Evolutionary conservation across 352 stramenopile species (phyloP).

Genomic region (Phytophthora crassamura): DNA sequence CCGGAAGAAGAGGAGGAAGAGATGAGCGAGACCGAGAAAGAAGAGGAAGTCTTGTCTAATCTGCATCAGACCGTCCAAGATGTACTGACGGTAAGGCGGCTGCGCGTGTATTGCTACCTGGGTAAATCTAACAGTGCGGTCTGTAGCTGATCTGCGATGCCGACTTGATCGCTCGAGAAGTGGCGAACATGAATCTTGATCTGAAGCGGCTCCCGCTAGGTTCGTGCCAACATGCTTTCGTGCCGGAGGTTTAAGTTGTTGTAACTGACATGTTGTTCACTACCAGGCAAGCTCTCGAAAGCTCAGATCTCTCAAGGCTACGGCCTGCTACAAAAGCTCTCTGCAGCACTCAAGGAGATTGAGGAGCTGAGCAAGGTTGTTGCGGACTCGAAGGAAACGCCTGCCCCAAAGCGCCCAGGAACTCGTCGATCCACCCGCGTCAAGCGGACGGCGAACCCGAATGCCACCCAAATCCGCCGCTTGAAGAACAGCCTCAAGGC

Average conservation of each 20-base stretch:
- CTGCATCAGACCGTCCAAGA: conserved; percentile 49
- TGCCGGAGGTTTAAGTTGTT: no score
- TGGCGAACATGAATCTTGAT: conserved; percentile 62
- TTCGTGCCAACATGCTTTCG: conserved; percentile 7
- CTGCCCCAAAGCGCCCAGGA: conserved; percentile 14
- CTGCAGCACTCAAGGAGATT: conserved; percentile 57
- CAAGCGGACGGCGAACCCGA: conserved; percentile 33
- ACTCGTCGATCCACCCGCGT: conserved; percentile 34
- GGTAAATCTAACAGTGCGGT: neutral
- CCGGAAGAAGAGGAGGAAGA: conserved; percentile 49
- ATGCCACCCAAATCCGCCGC: conserved; percentile 41
- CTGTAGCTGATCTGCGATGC: conserved; percentile 55
- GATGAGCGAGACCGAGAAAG: conserved; percentile 41
- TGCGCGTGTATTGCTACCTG: no score
- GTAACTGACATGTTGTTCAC: neutral
- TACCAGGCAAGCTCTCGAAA: conserved; percentile 53
- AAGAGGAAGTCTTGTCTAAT: conserved; percentile 37
- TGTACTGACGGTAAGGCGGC: conserved; percentile 42
- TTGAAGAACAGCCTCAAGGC: conserved; percentile 62
- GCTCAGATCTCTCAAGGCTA: conserved; percentile 74
- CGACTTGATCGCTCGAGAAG: conserved; percentile 54
- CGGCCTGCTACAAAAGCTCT: conserved; percentile 56
- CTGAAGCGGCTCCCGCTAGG: conserved; percentile 59
- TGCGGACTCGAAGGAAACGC: neutral
- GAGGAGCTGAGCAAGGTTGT: conserved; percentile 37